Conservation (phyloP, 257 asterid species). For the Salvia hispanica region DNA sequence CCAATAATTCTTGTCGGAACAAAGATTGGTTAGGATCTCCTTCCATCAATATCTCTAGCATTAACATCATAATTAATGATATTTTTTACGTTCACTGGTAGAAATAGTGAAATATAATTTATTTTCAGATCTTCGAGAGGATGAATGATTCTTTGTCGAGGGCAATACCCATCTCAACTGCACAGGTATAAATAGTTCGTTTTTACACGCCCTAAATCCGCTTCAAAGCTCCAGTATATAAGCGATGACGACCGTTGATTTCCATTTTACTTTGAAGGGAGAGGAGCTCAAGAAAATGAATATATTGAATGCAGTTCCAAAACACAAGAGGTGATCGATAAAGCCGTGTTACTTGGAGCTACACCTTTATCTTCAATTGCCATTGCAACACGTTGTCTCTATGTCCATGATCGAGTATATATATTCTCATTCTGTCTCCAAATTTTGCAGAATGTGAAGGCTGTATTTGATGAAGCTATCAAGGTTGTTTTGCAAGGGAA, state of each 20-base stretch:
- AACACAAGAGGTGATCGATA: constrained; percentile 66
- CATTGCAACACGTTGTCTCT: not conserved
- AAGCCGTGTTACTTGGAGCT: no score
- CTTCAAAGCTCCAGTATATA: not conserved
- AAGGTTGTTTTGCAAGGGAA: constrained; percentile 59
- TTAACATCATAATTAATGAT: not conserved
- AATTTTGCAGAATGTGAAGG: constrained; percentile 58
- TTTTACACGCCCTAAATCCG: not conserved
- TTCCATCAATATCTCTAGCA: constrained; percentile 24
- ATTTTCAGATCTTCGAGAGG: constrained; percentile 65
- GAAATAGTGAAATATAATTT: constrained; percentile 17
- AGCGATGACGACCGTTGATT: constrained; percentile 16
- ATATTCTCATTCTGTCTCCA: constrained; percentile 13
- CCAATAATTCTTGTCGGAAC: constrained; percentile 95
- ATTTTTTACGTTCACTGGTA: not conserved
- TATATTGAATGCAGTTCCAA: constrained; percentile 86
- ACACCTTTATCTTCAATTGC: no score
- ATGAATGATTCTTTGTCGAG: constrained; percentile 53
- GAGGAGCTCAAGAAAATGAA: constrained; percentile 79
- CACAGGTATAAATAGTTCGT: constrained; percentile 48
- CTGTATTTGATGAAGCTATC: constrained; percentile 59
- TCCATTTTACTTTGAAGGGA: constrained; percentile 52
- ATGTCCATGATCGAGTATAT: not conserved
- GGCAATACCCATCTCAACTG: constrained; percentile 57
- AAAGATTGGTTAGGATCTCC: constrained; percentile 71